Base-by-base conservation (phyloP, 768 basidiomycete genomes). In the Daedalea quercina region DNA sequence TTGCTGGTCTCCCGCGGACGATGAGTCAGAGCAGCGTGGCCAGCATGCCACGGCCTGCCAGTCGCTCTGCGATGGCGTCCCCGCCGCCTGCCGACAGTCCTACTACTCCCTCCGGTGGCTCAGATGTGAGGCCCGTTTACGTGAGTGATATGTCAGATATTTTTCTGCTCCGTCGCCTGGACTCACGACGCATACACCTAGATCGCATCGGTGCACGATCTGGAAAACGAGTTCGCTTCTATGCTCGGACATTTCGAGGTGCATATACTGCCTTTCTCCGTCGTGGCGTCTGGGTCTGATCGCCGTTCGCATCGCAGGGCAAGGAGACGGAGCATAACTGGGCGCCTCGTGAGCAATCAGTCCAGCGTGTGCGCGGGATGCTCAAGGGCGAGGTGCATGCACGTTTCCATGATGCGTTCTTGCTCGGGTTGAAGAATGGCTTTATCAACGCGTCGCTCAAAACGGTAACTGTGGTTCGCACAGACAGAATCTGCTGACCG, bases 261-360 rank as follows among this genome's bases (percentile, higher is more conserved):
- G 62, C 47, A 73, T 61, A 25, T n/a, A 9, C 17, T 34, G 49
- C 24, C 41, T 43, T 9, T 41, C 24, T 31, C 43, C 44, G 44
- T 51, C 26, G n/a, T 40, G 11, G 20, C 41, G 2, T 28, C 19
- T 46, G 34, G 23, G 13, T 46, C 26, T 45, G 20, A 50, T 40
- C 33, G 26, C 25, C 33, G 25, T 23, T 23, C 34, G 47, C 34
- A 19, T 34, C 33, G 2, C 56, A 93, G 87, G 96, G 95, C n/a
- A 95, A 82, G 70, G 95, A 99, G 71, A 88, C 89, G 1, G 95
- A 99, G 65, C 90, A 94, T 57, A 99, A 99, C 60, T 99, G 95
- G 95, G 76, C 80, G 41, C 72, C 76, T 25, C 79, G 95, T 54
- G 95, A 99, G 56, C 78, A 77, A 58, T 77, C 87, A 9, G 76